These are phyloP conservation scores for Mortierella polycephala DNA, from an alignment of 371 early-diverging fungal species.

Conservation along the genomic window DNA sequence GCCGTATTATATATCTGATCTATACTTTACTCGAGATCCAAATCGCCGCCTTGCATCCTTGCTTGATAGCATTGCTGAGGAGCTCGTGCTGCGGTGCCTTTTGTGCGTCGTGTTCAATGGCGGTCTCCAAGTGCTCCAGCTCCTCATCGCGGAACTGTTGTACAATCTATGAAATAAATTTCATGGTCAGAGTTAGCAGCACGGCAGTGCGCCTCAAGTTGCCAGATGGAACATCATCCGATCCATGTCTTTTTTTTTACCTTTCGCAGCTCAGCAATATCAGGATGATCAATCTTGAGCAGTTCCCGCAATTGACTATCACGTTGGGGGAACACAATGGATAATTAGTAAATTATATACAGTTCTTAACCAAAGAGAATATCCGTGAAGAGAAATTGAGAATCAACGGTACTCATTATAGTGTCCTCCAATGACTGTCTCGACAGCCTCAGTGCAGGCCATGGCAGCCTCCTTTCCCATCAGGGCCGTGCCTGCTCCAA, in stretches of 20 bases:
- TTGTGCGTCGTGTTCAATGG: conserved; percentile 89
- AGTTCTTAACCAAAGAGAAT: conserved; percentile 1
- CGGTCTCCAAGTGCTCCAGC: conserved; percentile 93
- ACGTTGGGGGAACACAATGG: not conserved
- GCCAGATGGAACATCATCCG: not conserved
- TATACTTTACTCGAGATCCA: conserved; percentile 80
- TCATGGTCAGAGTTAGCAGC: not conserved
- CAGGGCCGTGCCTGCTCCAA: conserved; percentile 90
- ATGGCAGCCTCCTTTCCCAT: conserved; percentile 96
- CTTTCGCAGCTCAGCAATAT: conserved; percentile 68
- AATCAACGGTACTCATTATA: conserved; percentile 83
- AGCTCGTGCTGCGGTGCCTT: conserved; percentile 81
- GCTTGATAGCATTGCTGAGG: conserved; percentile 78
- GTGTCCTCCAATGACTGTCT: conserved; percentile 96
- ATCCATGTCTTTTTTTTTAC: conserved; percentile 46
- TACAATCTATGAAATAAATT: conserved; percentile 57
- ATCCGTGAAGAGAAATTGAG: too few species aligned
- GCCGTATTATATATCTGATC: not conserved
- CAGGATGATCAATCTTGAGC: conserved; percentile 71
- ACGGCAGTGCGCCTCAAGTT: not conserved
- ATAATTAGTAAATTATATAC: not conserved
- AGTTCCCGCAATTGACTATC: conserved; percentile 80
- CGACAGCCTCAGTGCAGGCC: conserved; percentile 98
- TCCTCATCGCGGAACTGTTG: conserved; percentile 95
- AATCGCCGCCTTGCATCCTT: conserved; percentile 88